These are phyloP conservation scores for Talaromyces pinophilus DNA, from an alignment of 2,329 filamentous ascomycete species.

Conservation along the genomic window DNA sequence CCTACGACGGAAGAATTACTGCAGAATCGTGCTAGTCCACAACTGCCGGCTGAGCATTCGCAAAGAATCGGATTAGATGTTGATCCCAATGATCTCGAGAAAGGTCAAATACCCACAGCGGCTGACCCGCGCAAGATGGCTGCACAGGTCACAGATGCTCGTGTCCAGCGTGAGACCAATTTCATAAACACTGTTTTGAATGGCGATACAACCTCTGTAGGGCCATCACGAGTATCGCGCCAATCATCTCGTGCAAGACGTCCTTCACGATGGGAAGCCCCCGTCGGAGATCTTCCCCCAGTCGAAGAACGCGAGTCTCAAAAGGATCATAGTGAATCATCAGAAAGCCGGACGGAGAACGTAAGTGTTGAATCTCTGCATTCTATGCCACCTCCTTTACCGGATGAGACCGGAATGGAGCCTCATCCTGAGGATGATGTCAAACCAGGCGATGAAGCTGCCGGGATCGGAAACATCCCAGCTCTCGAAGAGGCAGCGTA, in stretches of 20 bases:
- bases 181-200: slow-evolving; percentile 39
- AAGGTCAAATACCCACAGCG: slow-evolving; percentile 44
- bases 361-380: slow-evolving; percentile 28
- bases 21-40: slow-evolving; percentile 33
- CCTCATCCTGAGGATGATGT: slow-evolving; percentile 20
- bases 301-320: slow-evolving; percentile 31
- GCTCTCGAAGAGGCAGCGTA: slow-evolving; percentile 36
- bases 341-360: slow-evolving; percentile 21
- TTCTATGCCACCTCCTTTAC: slow-evolving; percentile 26
- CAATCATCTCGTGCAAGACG: slow-evolving; percentile 29
- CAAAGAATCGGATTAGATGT: slow-evolving; percentile 39
- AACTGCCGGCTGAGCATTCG: slow-evolving; percentile 37
- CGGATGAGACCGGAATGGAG: slow-evolving; percentile 25
- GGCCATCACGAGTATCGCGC: slow-evolving; percentile 27
- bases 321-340: slow-evolving; percentile 15
- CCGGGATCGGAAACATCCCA: slow-evolving; percentile 25
- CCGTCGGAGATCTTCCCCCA: slow-evolving; percentile 28
- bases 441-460: slow-evolving; percentile 22
- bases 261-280: slow-evolving; percentile 26
- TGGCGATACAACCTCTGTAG: slow-evolving; percentile 29
- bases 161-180: slow-evolving; percentile 44
- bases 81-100: slow-evolving; percentile 47
- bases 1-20: slow-evolving; percentile 46
- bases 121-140: slow-evolving; percentile 44
- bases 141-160: slow-evolving; percentile 49